A percentile compares a stretch with the other conserved stretches of the same genome.
Evolutionary conservation across 176 grass and related monocot genomes (phyloP).

Genomic region (Oryza coarctata): DNA sequence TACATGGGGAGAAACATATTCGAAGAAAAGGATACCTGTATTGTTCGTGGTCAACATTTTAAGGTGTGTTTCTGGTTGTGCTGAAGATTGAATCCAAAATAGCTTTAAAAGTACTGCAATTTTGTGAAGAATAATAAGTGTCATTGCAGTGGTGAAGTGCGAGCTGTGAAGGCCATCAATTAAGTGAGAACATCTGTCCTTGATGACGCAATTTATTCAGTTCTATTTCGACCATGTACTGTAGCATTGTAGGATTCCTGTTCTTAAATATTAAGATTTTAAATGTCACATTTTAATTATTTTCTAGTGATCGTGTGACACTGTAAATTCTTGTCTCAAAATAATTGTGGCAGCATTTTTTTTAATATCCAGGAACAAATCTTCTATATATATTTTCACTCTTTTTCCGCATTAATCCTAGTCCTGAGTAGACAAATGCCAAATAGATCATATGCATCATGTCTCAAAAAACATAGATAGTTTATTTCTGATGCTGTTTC

Average conservation of each 20-base stretch:
- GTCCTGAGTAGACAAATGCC: neutral
- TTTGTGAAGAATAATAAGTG: constrained; percentile 12
- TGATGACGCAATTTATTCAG: neutral
- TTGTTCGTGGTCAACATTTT: constrained; percentile 67
- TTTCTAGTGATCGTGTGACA: neutral
- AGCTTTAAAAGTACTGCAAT: neutral
- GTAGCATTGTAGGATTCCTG: neutral
- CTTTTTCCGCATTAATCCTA: neutral
- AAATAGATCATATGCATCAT: constrained; percentile 4
- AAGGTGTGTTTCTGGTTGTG: constrained; percentile 48
- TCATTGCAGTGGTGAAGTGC: constrained; percentile 72
- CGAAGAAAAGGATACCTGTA: constrained; percentile 82
- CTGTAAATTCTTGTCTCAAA: neutral
- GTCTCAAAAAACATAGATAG: constrained; percentile 7
- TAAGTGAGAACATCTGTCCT: constrained; percentile 42
- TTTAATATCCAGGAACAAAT: neutral
- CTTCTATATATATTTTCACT: neutral
- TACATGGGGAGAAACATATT: constrained; percentile 89
- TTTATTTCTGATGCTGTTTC: constrained; percentile 37
- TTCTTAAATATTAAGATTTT: neutral
- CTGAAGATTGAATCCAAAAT: constrained; percentile 19
- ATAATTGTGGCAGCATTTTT: neutral
- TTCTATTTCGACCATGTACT: neutral
- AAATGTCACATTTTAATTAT: neutral
- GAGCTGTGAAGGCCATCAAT: constrained; percentile 49